Base-by-base conservation (phyloP, 1,284 basidiomycete species). In the Ganoderma leucocontextum region DNA sequence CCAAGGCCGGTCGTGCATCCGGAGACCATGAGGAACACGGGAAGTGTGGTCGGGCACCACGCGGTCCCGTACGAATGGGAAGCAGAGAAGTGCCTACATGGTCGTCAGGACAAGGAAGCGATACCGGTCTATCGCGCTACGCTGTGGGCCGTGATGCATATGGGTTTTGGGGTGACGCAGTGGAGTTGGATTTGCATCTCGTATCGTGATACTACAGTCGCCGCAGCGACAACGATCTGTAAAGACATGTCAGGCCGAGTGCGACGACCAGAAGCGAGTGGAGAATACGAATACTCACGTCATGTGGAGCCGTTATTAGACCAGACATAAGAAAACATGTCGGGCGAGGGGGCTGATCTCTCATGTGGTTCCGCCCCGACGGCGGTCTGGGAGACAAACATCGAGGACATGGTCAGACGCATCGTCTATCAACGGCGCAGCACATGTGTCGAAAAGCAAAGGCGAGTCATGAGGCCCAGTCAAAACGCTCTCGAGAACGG, bases 11-110 rank as follows among this genome's bases (percentile, higher is more conserved):
- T 38, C 36, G n/a, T 12, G n/a, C 13, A 22, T 39, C 57, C 13
- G 38, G 12, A 13, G 13, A 59, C 57, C 57, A 59, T 59, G 57
- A 38, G 57, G 57, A 38, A 36, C 29, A 36, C 55, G 19, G 19
- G 55, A 17, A 36, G 13, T 19, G 19, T 12, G 19, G 57, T 38
- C 17, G 57, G 57, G 6, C 47, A 52, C 61, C 61, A 62, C 29
- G 61, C 47, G 61, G 61, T 52, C 33, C 44, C 44, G 33, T 19
- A 10, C 61, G 61, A 62, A 38, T 33, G 33, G 35, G 44, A 38
- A 61, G 38, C 58, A 39, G 12, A 39, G 12, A 60, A 17, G 12
- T 22, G 9, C 2, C 25, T 9, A 35, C 13, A 33, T 53, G 29
- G 60, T 61, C 61, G 47, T 13, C 35, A 49, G 29, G 44, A 25